Conservation (phyloP, 2,329 filamentous ascomycete genomes). For the Proliferodiscus dingleyae region DNA sequence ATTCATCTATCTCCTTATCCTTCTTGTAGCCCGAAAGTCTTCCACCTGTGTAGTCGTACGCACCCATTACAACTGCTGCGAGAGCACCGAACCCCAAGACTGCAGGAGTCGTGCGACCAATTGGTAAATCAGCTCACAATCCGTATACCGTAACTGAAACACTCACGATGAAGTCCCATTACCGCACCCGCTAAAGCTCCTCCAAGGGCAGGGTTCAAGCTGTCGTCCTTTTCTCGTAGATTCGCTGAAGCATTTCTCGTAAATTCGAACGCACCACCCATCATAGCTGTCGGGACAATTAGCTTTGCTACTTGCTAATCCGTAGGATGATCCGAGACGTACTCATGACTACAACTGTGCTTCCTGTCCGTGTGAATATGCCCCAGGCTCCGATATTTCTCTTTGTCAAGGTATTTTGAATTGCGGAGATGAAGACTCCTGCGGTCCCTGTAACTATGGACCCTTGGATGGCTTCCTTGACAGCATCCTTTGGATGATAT, state of each 20-base stretch:
- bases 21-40: constrained; percentile 46
- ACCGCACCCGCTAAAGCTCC: constrained; percentile 61
- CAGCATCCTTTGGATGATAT: constrained; percentile 72
- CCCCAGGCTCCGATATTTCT: constrained; percentile 76
- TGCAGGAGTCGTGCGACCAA: constrained; percentile 57
- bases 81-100: constrained; percentile 59
- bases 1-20: constrained; percentile 54
- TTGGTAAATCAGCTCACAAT: constrained; percentile 15
- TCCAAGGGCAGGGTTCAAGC: constrained; percentile 58
- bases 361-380: constrained; percentile 73
- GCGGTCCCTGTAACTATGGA: constrained; percentile 59
- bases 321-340: constrained; percentile 8
- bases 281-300: constrained; percentile 47
- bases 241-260: constrained; percentile 61
- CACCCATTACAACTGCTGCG: constrained; percentile 50
- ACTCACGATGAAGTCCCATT: constrained; percentile 55
- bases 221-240: constrained; percentile 63
- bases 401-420: constrained; percentile 83
- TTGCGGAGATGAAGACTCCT: constrained; percentile 68
- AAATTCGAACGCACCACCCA: constrained; percentile 66
- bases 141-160: not conserved
- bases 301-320: constrained; percentile 3
- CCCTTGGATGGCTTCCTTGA: constrained; percentile 61
- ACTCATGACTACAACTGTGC: constrained; percentile 66
- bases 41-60: constrained; percentile 61